Evolutionary conservation across 202 grass and related monocot genomes (phyloP).

Genomic region (Hordeum pubiflorum): DNA sequence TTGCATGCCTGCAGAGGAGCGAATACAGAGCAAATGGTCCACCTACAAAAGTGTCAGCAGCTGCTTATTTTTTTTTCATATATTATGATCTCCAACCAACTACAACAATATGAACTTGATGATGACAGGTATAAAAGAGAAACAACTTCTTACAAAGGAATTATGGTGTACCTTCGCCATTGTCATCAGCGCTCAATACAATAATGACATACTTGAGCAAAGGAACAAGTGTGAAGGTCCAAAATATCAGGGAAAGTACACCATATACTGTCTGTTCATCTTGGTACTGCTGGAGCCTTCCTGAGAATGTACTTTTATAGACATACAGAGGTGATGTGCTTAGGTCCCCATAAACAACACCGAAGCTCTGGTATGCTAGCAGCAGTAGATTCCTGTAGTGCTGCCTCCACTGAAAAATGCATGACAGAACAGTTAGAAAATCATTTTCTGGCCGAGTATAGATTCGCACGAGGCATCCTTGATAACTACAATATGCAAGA

Average conservation of each 20-base stretch:
- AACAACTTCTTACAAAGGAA: neutral
- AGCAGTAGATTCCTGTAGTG: slow-evolving; percentile 65
- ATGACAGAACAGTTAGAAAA: slow-evolving; percentile 16
- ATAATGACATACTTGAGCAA: slow-evolving; percentile 87
- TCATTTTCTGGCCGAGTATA: neutral
- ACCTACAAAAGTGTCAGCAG: slow-evolving; percentile 42
- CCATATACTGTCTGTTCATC: slow-evolving; percentile 77
- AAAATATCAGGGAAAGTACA: slow-evolving; percentile 87
- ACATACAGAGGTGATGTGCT: slow-evolving; percentile 89
- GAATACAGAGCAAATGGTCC: slow-evolving; percentile 96
- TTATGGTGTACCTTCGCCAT: slow-evolving; percentile 66
- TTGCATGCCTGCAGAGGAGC: slow-evolving; percentile 91
- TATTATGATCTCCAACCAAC: slow-evolving; percentile 2
- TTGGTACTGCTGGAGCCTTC: slow-evolving; percentile 44
- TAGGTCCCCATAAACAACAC: slow-evolving; percentile 87
- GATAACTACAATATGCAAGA: neutral
- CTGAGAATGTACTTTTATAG: slow-evolving; percentile 71
- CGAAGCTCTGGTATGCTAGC: slow-evolving; percentile 96
- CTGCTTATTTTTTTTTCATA: slow-evolving; percentile 1
- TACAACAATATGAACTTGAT: neutral
- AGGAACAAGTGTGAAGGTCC: slow-evolving; percentile 93
- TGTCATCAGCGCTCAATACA: slow-evolving; percentile 79
- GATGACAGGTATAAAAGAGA: slow-evolving; percentile 3
- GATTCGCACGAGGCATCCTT: neutral
- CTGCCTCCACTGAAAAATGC: slow-evolving; percentile 45